Conservation (phyloP, 2,329 filamentous ascomycete species). For the Fusarium transvaalense region DNA sequence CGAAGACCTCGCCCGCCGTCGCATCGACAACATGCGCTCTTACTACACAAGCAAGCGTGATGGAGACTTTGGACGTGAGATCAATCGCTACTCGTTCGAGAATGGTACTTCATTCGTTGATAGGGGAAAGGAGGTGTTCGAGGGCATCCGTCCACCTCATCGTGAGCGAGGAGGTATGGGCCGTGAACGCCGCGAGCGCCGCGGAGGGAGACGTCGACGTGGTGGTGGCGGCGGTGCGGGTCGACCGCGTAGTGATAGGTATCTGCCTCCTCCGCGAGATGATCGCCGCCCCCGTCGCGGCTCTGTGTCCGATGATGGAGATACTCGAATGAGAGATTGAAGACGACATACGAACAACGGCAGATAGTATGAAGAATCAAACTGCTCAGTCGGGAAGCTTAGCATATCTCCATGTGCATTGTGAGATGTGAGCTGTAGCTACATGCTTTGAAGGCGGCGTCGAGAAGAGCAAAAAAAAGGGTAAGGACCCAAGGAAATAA, state of each 20-base stretch:
- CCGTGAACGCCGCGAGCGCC: constrained; percentile 49
- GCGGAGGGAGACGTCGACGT: constrained; percentile 52
- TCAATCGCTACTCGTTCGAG: constrained; percentile 81
- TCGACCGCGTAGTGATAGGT: constrained; percentile 52
- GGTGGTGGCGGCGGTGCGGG: constrained; percentile 48
- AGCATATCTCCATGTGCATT: not conserved
- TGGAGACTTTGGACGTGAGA: constrained; percentile 61
- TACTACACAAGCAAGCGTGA: constrained; percentile 60
- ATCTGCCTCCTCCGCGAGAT: constrained; percentile 47
- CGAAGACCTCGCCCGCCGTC: constrained; percentile 71
- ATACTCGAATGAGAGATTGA: constrained; percentile 29
- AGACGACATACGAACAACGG: not conserved
- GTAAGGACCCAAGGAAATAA: constrained; percentile 6
- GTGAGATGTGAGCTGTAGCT: not conserved
- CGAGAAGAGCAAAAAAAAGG: constrained; percentile 17
- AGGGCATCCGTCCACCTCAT: constrained; percentile 72
- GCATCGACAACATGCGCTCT: constrained; percentile 69
- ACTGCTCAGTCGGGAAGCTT: not conserved
- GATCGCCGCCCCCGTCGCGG: constrained; percentile 28
- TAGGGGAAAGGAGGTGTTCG: constrained; percentile 76
- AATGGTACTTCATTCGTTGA: constrained; percentile 75
- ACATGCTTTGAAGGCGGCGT: constrained; percentile 6
- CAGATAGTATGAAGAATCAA: too few relatives aligned
- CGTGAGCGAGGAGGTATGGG: constrained; percentile 57
- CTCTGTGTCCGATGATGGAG: constrained; percentile 26